phyloP scores from a whole-genome alignment of 2,329 filamentous ascomycete species.

The Aspergillus thermomutatus region DNA sequence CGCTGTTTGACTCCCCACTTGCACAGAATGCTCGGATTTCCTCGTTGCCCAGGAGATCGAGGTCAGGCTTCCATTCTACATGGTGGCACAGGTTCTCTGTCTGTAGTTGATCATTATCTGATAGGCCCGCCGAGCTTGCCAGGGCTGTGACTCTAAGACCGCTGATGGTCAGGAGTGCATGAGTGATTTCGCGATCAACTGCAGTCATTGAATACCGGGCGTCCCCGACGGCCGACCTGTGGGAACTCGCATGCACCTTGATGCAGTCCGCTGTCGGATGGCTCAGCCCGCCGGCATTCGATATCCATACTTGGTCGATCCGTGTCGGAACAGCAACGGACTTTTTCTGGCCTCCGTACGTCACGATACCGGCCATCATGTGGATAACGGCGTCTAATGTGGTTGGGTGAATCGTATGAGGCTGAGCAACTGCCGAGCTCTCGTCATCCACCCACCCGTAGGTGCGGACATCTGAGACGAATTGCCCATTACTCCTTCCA shows the following conservation, averaged over 20 bases:
- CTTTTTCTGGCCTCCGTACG: neutral
- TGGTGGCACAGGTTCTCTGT: neutral
- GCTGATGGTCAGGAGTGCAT: neutral
- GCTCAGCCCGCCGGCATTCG: neutral
- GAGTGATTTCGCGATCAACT: neutral
- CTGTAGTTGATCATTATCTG: neutral
- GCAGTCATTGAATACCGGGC: neutral
- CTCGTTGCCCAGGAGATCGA: neutral
- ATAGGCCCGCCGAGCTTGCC: neutral
- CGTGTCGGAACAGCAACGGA: neutral
- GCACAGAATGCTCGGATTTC: neutral
- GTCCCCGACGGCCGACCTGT: neutral
- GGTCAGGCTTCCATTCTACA: conserved; percentile 4
- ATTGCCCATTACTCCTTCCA: neutral
- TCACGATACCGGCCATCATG: conserved; percentile 4
- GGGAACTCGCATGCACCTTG: neutral
- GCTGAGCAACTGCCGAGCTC: neutral
- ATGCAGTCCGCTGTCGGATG: neutral
- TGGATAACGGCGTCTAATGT: conserved; percentile 7
- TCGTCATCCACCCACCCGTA: neutral
- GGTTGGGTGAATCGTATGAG: conserved; percentile 7
- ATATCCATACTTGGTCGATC: conserved; percentile 4
- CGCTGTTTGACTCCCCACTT: neutral
- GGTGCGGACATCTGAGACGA: conserved; percentile 1
- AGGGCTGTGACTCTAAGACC: neutral